Evolutionary conservation across 2,329 filamentous ascomycete species (phyloP).

Genomic region (Madurella mycetomatis): DNA sequence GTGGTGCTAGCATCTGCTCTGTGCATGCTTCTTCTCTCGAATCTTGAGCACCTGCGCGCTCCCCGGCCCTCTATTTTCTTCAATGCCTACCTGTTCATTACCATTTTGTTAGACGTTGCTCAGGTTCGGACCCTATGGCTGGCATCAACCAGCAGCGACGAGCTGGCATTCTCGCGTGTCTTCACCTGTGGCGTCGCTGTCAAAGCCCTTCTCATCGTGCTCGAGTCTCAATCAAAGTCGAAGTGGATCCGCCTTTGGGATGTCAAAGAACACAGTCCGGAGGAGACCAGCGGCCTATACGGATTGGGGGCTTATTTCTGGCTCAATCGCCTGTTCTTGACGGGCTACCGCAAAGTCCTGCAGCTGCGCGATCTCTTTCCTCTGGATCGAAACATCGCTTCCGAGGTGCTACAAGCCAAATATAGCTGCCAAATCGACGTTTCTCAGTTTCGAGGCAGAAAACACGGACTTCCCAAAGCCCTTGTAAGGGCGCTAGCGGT

Average conservation of each 20-base stretch:
- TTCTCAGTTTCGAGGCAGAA: slow-evolving; percentile 14
- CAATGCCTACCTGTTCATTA: slow-evolving; percentile 38
- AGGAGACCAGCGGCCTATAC: slow-evolving; percentile 31
- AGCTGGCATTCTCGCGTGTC: slow-evolving; percentile 29
- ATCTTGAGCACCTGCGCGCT: slow-evolving; percentile 31
- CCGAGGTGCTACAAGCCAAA: slow-evolving; percentile 18
- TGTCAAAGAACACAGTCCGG: slow-evolving; percentile 35
- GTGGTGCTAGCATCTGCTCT: slow-evolving; percentile 27
- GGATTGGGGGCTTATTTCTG: slow-evolving; percentile 30
- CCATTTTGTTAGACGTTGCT: slow-evolving; percentile 41
- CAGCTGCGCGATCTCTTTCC: slow-evolving; percentile 31
- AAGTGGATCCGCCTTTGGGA: slow-evolving; percentile 37
- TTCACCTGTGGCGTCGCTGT: slow-evolving; percentile 34
- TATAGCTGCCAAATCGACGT: slow-evolving; percentile 14
- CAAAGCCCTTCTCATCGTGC: slow-evolving; percentile 35
- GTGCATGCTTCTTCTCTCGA: slow-evolving; percentile 31
- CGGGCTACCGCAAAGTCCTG: slow-evolving; percentile 32
- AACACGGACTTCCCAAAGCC: slow-evolving; percentile 29
- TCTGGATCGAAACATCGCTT: slow-evolving; percentile 25
- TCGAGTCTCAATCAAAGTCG: slow-evolving; percentile 38
- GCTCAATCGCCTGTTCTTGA: slow-evolving; percentile 30
- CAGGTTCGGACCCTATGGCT: slow-evolving; percentile 43
- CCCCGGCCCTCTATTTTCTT: slow-evolving; percentile 41
- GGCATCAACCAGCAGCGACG: slow-evolving; percentile 6
- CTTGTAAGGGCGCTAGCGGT: slow-evolving; percentile 30